Percentiles rank a stretch among this genome's conserved stretches.
phyloP scores from a whole-genome alignment of 129 eudicot species.

The Artemisia annua region DNA sequence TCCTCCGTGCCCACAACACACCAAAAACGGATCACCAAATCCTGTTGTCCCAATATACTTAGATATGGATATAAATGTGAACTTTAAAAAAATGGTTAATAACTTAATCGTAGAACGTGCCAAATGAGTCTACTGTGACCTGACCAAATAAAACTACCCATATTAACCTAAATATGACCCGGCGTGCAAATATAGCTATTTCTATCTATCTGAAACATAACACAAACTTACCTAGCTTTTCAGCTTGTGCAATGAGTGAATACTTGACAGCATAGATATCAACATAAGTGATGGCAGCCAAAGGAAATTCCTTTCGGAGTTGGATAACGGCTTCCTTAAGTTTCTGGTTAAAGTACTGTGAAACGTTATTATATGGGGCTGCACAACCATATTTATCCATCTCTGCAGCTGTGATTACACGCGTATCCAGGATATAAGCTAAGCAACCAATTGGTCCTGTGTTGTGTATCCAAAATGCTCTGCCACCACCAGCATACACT shows the following conservation, averaged over 20 bases:
- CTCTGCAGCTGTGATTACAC: slow-evolving; percentile 45
- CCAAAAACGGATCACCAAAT: slow-evolving; percentile 67
- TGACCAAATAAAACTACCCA: too few relatives aligned
- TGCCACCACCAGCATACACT: slow-evolving; percentile 62
- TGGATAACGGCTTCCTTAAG: slow-evolving; percentile 40
- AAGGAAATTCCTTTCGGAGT: too few relatives aligned
- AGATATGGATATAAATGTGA: not conserved
- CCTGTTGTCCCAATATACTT: slow-evolving; percentile 37
- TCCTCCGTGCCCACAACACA: slow-evolving; percentile 85
- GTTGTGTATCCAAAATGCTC: slow-evolving; percentile 83
- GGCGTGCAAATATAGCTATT: too few relatives aligned
- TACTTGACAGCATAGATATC: slow-evolving; percentile 72
- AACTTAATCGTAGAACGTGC: not conserved
- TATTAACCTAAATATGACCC: too few relatives aligned
- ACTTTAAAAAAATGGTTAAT: too few relatives aligned
- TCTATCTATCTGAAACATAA: too few relatives aligned
- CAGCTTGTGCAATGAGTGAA: slow-evolving; percentile 53
- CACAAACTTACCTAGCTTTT: slow-evolving; percentile 50
- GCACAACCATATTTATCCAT: slow-evolving; percentile 67
- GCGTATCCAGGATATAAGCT: slow-evolving; percentile 58
- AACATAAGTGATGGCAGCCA: not conserved
- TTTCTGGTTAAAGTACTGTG: slow-evolving; percentile 53
- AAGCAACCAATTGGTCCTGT: slow-evolving; percentile 87
- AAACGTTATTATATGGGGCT: slow-evolving; percentile 57
- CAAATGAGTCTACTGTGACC: not conserved